Evolutionary conservation across 176 grass and related monocot species (phyloP).

Genomic region (Carex kokanica): DNA sequence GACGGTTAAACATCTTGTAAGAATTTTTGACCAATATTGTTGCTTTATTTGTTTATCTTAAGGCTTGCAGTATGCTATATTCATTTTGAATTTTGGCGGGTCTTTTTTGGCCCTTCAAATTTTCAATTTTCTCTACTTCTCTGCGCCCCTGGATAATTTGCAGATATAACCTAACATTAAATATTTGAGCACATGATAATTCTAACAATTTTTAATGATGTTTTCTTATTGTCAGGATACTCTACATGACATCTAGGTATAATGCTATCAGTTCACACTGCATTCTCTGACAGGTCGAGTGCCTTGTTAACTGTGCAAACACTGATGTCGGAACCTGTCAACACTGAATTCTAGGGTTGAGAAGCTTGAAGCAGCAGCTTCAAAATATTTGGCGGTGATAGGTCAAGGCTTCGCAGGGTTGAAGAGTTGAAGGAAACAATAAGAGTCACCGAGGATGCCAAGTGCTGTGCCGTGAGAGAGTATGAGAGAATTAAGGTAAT

Average conservation of each 20-base stretch:
- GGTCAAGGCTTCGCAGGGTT: constrained; percentile 61
- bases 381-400: constrained; percentile 97
- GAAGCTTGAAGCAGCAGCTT: constrained; percentile 82
- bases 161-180: background rate
- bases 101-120: background rate
- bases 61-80: background rate
- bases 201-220: constrained; percentile 6
- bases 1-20: constrained; percentile 95
- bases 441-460: constrained; percentile 82
- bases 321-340: constrained; percentile 84
- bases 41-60: background rate
- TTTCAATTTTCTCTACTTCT: background rate
- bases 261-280: constrained; percentile 79
- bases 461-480: constrained; percentile 75
- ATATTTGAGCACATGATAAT: background rate
- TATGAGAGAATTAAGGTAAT: constrained; percentile 97
- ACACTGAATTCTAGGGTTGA: constrained; percentile 66
- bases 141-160: background rate
- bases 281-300: constrained; percentile 89
- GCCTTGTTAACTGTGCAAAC: constrained; percentile 93
- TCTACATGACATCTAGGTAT: constrained; percentile 83
- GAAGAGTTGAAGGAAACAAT: constrained; percentile 83
- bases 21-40: background rate
- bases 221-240: constrained; percentile 58
- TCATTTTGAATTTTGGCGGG: background rate